Base-by-base conservation (phyloP, 2,329 filamentous ascomycete species). In the Claviceps fusiformis region DNA sequence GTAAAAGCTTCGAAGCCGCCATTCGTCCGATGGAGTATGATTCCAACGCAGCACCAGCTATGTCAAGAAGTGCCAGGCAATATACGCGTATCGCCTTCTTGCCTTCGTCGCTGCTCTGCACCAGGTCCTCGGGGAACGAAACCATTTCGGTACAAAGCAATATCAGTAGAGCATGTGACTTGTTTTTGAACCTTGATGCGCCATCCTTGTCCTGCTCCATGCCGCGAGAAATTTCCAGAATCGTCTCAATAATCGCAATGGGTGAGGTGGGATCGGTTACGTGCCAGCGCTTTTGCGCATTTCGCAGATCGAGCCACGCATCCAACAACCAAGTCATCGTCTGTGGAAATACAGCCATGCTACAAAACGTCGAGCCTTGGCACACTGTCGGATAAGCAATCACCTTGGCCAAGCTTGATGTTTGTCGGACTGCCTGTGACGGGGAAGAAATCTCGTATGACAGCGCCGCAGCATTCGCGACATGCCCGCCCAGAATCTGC, bases 251-350 rank as follows among this genome's bases (percentile, higher is more conserved):
- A 2, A 73, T 59, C 10, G 66, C 58, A 9, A 70, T 60, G 4
- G 73, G 61, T 24, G 67, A 66, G 43, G 60, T 62, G 17, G 63
- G 63, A 54, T 62, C 61, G 49, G 61, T 43, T 44, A 62, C 54
- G 43, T 68, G 66, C 67, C 73, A 71, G 58, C 65, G 64, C 35
- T 66, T 69, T 56, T 74, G 71, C 11, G 69, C 62, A 24, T 68
- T 62, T 52, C 72, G 68, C 35, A 79, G 63, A 46, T 72, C 68
- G 41, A 75, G 67, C 58, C 74, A 65, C 7, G 70, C 70, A 61
- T 81, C 78, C 56, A 79, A 64, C 13, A 80, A 64, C 77, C 76
- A 80, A 13, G 73, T 69, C 0, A 70, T 63, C 56, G 69, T 68
- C 57, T 74, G 74, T 19, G 65, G 66, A 52, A 72, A 71, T 55